Base-by-base conservation (phyloP, 2,329 filamentous ascomycete species). In the Fusarium sp. region DNA sequence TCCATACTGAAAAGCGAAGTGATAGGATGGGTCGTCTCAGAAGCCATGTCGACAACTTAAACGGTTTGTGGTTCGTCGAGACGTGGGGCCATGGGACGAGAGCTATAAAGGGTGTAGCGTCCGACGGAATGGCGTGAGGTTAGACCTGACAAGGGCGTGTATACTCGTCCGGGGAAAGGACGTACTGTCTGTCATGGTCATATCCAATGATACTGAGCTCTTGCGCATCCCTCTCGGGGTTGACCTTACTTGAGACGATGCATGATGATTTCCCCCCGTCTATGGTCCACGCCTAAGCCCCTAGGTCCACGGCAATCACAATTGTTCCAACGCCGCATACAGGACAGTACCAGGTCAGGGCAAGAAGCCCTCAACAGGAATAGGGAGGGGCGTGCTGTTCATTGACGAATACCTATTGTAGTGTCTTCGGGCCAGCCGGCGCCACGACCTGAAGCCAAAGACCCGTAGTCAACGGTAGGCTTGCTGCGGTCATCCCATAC, bases 41-140 rank as follows among this genome's bases (percentile, higher is more conserved):
- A 67, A 63, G 58, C 64, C 54, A 63, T 55, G 54, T 63, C 56
- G 58, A 64, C 69, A 68, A 56, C 66, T 62, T 75, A 44, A 54
- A 66, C 49, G 52, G 54, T 41, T 45, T 65, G 70, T 77, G 72
- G 76, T 77, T 75, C 56, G 70, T 75, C 73, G 52, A 73, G 71
- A 69, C 73, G 71, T 77, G 75, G 76, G 70, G 70, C 75, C 76
- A 72, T 77, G 76, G 70, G 70, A 67, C 68, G 70, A 77, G 74
- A 70, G 69, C 75, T 69, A 61, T 61, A 77, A 78, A 67, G 69
- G 77, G 77, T 72, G 76, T 78, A 77, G 77, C 63, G 74, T 69
- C 75, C 72, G 74, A 74, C 69, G 74, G 75, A 72, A 78, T 78
- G 77, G 77, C 77, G 76, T 78, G 77, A 78, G 76, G 75, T 72